These are phyloP conservation scores for Claviceps capensis DNA, from an alignment of 2,329 filamentous ascomycete genomes.

Conservation along the genomic window DNA sequence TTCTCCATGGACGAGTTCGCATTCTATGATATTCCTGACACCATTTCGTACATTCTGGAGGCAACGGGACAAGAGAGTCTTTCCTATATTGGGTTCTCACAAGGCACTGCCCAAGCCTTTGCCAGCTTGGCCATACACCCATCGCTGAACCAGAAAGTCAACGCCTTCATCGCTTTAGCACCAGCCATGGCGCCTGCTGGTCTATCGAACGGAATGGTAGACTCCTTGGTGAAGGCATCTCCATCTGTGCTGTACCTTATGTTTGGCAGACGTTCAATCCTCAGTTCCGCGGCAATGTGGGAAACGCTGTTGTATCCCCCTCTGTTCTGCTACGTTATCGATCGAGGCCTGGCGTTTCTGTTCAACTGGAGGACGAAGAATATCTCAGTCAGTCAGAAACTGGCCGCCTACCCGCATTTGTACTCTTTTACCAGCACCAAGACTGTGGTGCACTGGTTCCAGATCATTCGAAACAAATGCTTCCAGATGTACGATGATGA, in stretches of 20 bases:
- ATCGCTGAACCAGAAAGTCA: conserved; percentile 78
- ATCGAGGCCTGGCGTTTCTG: conserved; percentile 65
- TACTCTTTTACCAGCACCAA: conserved; percentile 97
- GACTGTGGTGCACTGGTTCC: conserved; percentile 97
- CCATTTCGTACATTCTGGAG: conserved; percentile 78
- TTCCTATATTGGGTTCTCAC: conserved; percentile 94
- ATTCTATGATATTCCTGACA: conserved; percentile 93
- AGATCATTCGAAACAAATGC: conserved; percentile 89
- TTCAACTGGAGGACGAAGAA: conserved; percentile 85
- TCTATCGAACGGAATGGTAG: conserved; percentile 77
- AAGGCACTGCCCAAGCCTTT: conserved; percentile 94
- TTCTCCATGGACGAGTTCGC: conserved; percentile 98
- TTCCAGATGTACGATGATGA: conserved; percentile 99
- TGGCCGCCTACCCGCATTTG: conserved; percentile 88
- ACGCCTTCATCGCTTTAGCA: conserved; percentile 90
- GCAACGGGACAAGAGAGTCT: conserved; percentile 72
- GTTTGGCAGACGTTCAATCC: conserved; percentile 81
- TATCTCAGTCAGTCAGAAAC: conserved; percentile 75
- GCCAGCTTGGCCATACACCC: conserved; percentile 87
- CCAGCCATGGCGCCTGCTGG: conserved; percentile 94
- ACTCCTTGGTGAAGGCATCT: conserved; percentile 85
- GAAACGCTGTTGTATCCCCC: conserved; percentile 90
- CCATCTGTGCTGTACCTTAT: conserved; percentile 85
- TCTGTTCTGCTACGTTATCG: conserved; percentile 79
- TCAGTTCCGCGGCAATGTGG: conserved; percentile 94